Evolutionary conservation across 2,329 filamentous ascomycete species (phyloP), one percentile per base, ranked within the genome.

Genomic region (Fusarium palustre): DNA sequence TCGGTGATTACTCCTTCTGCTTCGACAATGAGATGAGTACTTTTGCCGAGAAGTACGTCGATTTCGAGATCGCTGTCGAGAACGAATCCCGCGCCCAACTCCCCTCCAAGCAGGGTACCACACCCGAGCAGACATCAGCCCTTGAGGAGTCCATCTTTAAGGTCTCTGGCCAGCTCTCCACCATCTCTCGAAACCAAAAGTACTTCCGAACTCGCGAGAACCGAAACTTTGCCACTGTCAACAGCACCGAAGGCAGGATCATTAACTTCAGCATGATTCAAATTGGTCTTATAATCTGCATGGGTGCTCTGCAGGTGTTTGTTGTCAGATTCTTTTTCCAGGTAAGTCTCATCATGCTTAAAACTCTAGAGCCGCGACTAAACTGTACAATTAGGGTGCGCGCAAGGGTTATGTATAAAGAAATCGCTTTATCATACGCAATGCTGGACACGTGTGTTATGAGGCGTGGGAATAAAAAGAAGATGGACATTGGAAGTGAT

Each of bases 131-230:
- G 81, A 96, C 95, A 3, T 90, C 90, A 47, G 88, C 89, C 10
- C 87, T 99, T 49, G 95, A 98, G 80, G 95, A 99, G 83, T 95
- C 93, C 41, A 92, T 98, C 75, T 93, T 96, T 85, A 97, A 97
- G 84, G 87, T 99, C 64, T 97, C 94, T 15, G 91, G 93, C 69
- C 93, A 97, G 78, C 84, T 99, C 52, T 97, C 94, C 16, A 97
- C 94, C 67, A 96, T 99, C 78, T 94, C 92, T 42, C 89, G 96
- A 76, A 97, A 97, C 84, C 96, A 99, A 78, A 99, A 99, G 81
- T 99, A 99, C 85, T 99, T 99, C 90, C 92, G 97, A 68, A 99
- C 96, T 4, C 90, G 96, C 72, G 96, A 99, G 86, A 99, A 99
- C 87, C 89, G 96, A 67, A 99, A 99, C 83, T 98, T 99, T 83